A percentile compares a stretch with the other conserved stretches of the same genome.
Evolutionary conservation across 139 green algal genomes (phyloP).

Genomic region (Chlorella sorokiniana): DNA sequence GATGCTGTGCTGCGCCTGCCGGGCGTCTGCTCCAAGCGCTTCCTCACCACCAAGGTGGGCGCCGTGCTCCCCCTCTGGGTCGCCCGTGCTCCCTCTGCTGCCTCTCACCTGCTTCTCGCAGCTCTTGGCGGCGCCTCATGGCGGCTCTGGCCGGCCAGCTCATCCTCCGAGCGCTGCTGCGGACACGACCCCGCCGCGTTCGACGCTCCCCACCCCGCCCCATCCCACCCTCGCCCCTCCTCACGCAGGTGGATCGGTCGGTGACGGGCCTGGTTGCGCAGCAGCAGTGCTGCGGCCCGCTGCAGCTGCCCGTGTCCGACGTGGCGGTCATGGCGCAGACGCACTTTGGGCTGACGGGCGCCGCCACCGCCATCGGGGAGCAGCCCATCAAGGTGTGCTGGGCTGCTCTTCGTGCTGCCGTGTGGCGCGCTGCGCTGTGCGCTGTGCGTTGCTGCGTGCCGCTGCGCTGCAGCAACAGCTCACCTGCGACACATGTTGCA

Average conservation of each 20-base stretch:
- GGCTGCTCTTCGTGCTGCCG: neutral
- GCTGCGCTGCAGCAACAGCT: neutral
- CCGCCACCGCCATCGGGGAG: constrained; percentile 95
- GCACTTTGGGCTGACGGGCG: constrained; percentile 75
- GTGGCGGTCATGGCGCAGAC: constrained; percentile 92
- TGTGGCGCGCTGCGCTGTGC: neutral
- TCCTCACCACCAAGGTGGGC: constrained; percentile 99
- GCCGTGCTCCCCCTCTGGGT: constrained; percentile 36
- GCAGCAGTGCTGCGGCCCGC: constrained; percentile 96
- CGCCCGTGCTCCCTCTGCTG: neutral
- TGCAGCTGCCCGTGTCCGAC: constrained; percentile 89
- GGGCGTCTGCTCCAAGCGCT: constrained; percentile 94
- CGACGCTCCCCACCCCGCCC: neutral
- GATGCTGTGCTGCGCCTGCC: constrained; percentile 88
- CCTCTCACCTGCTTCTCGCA: too few relatives aligned
- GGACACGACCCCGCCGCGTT: neutral
- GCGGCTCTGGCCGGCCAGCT: too few relatives aligned
- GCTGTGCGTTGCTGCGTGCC: neutral
- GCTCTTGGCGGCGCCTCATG: neutral
- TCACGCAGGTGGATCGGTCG: constrained; percentile 16
- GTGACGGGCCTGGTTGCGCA: constrained; percentile 89
- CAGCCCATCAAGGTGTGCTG: constrained; percentile 33
- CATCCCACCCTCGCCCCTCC: neutral
- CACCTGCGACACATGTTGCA: neutral
- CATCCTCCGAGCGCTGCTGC: too few relatives aligned